Evolutionary conservation across 176 grass and related monocot species (phyloP), one percentile per base, ranked within the genome.

Genomic region (Ampelocalamus luodianensis): DNA sequence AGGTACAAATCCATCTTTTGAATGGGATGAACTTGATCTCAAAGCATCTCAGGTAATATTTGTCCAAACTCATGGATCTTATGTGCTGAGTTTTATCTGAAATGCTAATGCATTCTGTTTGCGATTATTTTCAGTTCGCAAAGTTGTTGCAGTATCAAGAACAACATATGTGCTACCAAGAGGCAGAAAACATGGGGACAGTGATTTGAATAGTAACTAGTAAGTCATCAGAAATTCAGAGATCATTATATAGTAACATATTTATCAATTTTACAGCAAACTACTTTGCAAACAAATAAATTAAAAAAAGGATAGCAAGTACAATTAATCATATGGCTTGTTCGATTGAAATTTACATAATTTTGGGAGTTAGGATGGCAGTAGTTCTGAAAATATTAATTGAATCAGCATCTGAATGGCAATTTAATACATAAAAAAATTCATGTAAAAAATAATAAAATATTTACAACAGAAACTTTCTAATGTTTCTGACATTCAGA

Each of bases 1-100:
- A 78, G 93, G 96, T 46, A 99, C 96, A 65, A 89, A 93, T 87
- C 91, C 96, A 69, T 92, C 93, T 55, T 95, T 89, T 42, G 96
- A 98, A 80, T 98, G 93, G 93, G 87, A 92, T 54, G 89, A 98
- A 67, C 83, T 95, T 80, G 89, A 98, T 83, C 82, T 95, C 61
- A 98, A 98, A 78, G 91, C 83, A 85, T 93, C 93, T 49, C 96
- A 98, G 91, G 91, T 93, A 79, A 11, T 36, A 15, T 81, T 55
- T 63, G 18, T 88, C 29, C 15, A 81, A 24, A 29, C 14, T 59
- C 8, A 40, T 81, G 69, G 27, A 13, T 45, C 10, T 10, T 51
- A 32, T 29, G 65, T n/a, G 13, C 16, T 24, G 23, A 36, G 20
- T 85, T 71, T 71, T 71, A 5, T 48, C 55, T 58, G 10, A 26